phyloP scores from a whole-genome alignment of 192 early-diverging fungal species.

The Coemansia sp. region DNA sequence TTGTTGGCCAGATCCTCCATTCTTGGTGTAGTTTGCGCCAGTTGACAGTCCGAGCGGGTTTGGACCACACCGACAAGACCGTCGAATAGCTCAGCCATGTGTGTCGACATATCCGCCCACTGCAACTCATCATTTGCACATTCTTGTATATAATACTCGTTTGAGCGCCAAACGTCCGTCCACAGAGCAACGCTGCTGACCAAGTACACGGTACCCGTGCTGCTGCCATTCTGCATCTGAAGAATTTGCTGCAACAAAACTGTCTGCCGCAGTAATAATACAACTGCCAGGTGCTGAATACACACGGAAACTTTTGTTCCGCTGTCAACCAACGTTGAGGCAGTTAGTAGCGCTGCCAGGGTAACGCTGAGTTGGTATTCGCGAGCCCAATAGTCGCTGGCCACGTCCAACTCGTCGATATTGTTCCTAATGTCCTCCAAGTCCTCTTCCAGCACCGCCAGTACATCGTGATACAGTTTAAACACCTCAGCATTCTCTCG shows the following conservation, averaged over 20 bases:
- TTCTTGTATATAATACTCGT: neutral
- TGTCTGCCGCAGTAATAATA: slow-evolving; percentile 25
- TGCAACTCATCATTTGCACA: neutral
- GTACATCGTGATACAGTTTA: slow-evolving; percentile 11
- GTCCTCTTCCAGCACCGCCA: slow-evolving; percentile 22
- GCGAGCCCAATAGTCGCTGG: slow-evolving; percentile 41
- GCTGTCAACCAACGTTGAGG: neutral
- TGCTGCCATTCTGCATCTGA: neutral
- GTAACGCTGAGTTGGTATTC: slow-evolving; percentile 43
- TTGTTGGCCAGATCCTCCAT: slow-evolving; percentile 2
- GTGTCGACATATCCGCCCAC: neutral
- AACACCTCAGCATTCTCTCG: neutral
- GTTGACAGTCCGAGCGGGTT: slow-evolving; percentile 1
- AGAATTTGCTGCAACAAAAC: slow-evolving; percentile 25
- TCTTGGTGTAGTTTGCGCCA: neutral
- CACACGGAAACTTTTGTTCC: neutral
- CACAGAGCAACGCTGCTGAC: slow-evolving; percentile 37
- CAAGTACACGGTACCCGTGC: slow-evolving; percentile 17
- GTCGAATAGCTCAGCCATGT: slow-evolving; percentile 13
- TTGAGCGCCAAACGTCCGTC: slow-evolving; percentile 47
- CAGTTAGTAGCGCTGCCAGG: slow-evolving; percentile 28
- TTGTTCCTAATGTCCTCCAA: slow-evolving; percentile 13
- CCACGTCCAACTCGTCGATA: slow-evolving; percentile 12
- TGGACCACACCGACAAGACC: slow-evolving; percentile 12
- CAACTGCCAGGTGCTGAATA: slow-evolving; percentile 36